phyloP scores from a whole-genome alignment of 2,329 filamentous ascomycete genomes.

The Ceratocystis variospora region DNA sequence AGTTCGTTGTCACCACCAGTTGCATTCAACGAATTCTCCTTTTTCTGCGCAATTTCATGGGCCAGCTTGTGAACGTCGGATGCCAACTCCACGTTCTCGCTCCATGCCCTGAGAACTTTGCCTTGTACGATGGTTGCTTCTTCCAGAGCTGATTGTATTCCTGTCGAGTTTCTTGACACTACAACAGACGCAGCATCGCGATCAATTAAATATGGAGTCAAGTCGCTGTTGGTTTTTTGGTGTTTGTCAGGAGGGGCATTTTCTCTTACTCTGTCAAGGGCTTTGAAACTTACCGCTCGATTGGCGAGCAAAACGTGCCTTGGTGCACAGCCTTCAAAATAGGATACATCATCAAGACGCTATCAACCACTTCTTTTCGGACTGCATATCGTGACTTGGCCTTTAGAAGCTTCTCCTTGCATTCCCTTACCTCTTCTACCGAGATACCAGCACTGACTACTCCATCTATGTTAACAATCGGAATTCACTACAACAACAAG shows the following conservation, averaged over 20 bases:
- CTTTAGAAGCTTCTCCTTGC: slow-evolving; percentile 54
- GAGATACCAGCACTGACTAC: slow-evolving; percentile 27
- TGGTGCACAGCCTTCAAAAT: slow-evolving; percentile 64
- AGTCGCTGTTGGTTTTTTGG: slow-evolving; percentile 36
- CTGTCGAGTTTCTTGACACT: slow-evolving; percentile 45
- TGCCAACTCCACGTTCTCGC: slow-evolving; percentile 50
- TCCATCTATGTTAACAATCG: neutral
- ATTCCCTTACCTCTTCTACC: slow-evolving; percentile 39
- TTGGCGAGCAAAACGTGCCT: slow-evolving; percentile 46
- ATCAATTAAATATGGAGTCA: slow-evolving; percentile 50
- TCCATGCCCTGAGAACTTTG: slow-evolving; percentile 41
- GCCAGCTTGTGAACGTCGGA: slow-evolving; percentile 49
- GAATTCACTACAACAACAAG: neutral
- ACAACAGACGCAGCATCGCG: slow-evolving; percentile 54
- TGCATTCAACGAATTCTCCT: slow-evolving; percentile 41
- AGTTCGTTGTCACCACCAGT: slow-evolving; percentile 41
- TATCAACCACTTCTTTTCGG: slow-evolving; percentile 53
- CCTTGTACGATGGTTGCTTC: slow-evolving; percentile 44
- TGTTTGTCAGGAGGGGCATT: neutral
- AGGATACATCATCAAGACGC: slow-evolving; percentile 57
- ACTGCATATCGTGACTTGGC: slow-evolving; percentile 57
- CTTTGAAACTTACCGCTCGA: slow-evolving; percentile 46
- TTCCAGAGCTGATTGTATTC: slow-evolving; percentile 37
- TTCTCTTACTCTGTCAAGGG: neutral
- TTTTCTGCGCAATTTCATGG: slow-evolving; percentile 39